Evolutionary conservation across 2,329 filamentous ascomycete genomes (phyloP).

Genomic region (Pseudogymnoascus sp.): DNA sequence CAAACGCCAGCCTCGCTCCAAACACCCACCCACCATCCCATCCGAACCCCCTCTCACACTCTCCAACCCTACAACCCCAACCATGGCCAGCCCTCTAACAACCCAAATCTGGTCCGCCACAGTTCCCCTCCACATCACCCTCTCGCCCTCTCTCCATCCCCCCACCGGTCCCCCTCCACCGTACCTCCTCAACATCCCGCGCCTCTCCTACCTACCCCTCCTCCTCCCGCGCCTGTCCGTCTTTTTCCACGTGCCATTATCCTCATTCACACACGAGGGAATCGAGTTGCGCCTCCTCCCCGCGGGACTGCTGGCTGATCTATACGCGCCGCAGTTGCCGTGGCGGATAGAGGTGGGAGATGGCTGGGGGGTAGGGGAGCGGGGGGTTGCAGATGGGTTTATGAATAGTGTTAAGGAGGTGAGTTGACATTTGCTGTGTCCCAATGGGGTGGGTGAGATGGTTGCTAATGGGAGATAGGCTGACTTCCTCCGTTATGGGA

Average conservation of each 20-base stretch:
- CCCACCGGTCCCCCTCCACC: constrained; percentile 21
- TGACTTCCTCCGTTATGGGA: constrained; percentile 62
- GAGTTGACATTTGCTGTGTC: background rate
- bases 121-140: constrained; percentile 26
- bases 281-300: constrained; percentile 65
- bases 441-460: background rate
- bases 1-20: background rate
- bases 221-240: constrained; percentile 52
- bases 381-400: constrained; percentile 48
- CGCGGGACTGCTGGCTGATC: constrained; percentile 58
- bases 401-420: constrained; percentile 62
- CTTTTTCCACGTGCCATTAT: constrained; percentile 53
- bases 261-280: constrained; percentile 52
- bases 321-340: constrained; percentile 46
- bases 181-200: constrained; percentile 47
- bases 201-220: constrained; percentile 61
- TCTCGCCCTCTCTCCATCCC: constrained; percentile 15
- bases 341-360: constrained; percentile 54
- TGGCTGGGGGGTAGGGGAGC: constrained; percentile 38
- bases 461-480: constrained; percentile 17
- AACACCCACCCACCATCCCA: background rate
- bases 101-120: constrained; percentile 26
- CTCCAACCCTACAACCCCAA: background rate
- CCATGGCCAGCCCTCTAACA: background rate
- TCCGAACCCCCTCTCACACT: background rate